phyloP scores from a whole-genome alignment of 2,329 filamentous ascomycete genomes.

The Aureobasidium namibiae region DNA sequence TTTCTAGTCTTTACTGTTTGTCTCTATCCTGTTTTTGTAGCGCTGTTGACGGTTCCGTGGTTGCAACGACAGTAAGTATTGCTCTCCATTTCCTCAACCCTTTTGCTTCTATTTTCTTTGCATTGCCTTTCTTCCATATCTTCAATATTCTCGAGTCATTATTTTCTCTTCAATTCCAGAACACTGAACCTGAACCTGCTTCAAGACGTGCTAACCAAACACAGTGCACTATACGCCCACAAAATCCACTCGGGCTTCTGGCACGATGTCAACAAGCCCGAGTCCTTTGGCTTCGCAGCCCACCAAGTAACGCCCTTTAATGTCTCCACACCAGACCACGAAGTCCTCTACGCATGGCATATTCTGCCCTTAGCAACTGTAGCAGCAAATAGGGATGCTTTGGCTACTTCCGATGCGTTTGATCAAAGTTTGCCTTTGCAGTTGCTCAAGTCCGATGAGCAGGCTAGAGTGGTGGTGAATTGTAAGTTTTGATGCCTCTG shows the following conservation, averaged over 20 bases:
- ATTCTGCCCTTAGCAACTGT: slow-evolving; percentile 74
- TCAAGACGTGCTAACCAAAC: neutral
- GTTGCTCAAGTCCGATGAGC: slow-evolving; percentile 44
- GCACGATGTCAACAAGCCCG: slow-evolving; percentile 65
- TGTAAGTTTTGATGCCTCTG: slow-evolving; percentile 30
- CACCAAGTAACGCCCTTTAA: slow-evolving; percentile 86
- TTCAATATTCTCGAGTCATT: too few species aligned
- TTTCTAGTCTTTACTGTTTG: slow-evolving; percentile 44
- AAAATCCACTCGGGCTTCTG: slow-evolving; percentile 67
- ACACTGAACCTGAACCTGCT: too few species aligned
- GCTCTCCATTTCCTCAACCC: too few species aligned
- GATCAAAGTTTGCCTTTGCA: slow-evolving; percentile 32
- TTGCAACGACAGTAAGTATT: slow-evolving; percentile 70
- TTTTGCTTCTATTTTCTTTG: neutral
- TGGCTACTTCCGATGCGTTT: slow-evolving; percentile 45
- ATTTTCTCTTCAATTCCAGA: too few species aligned
- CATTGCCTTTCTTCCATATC: neutral
- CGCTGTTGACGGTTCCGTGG: slow-evolving; percentile 56
- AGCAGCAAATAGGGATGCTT: slow-evolving; percentile 55
- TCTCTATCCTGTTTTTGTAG: slow-evolving; percentile 59
- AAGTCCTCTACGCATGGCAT: slow-evolving; percentile 83
- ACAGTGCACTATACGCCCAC: slow-evolving; percentile 80
- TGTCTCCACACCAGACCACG: slow-evolving; percentile 64
- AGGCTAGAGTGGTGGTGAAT: slow-evolving; percentile 47
- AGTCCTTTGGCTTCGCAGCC: slow-evolving; percentile 77